These are phyloP conservation scores for Pichia sp. DNA, from an alignment of 1,139 yeast species.

Conservation along the genomic window DNA sequence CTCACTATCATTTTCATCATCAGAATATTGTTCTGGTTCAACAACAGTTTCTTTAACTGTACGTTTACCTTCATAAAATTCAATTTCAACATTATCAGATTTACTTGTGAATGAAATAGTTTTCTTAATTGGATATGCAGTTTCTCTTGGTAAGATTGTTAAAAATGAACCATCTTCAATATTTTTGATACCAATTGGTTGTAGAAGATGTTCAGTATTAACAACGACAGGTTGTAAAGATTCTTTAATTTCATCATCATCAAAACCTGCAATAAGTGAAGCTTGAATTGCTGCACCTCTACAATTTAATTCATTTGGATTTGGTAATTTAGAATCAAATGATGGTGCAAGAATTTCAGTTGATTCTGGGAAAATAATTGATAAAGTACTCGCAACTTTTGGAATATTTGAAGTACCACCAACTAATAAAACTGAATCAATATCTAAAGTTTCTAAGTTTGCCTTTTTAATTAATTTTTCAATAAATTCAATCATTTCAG, in stretches of 20 bases:
- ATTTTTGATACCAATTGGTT: conserved; percentile 81
- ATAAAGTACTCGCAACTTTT: conserved; percentile 73
- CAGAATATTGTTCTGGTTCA: conserved; percentile 49
- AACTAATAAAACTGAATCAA: conserved; percentile 84
- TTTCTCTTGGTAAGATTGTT: conserved; percentile 72
- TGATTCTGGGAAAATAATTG: conserved; percentile 71
- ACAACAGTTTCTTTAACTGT: conserved; percentile 70
- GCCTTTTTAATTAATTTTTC: conserved; percentile 76
- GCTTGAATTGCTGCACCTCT: conserved; percentile 99
- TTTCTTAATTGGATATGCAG: conserved; percentile 89
- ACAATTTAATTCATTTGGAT: conserved; percentile 85
- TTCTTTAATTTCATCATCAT: conserved; percentile 79
- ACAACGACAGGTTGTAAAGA: conserved; percentile 80
- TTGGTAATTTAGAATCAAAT: conserved; percentile 64
- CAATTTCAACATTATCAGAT: conserved; percentile 58
- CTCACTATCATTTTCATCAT: conserved; percentile 38
- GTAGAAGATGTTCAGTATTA: conserved; percentile 79
- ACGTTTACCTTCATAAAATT: conserved; percentile 80
- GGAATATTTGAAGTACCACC: conserved; percentile 96
- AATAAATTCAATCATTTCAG: conserved; percentile 70
- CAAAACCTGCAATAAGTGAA: conserved; percentile 74
- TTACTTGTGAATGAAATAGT: conserved; percentile 60
- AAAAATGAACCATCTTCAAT: conserved; percentile 60
- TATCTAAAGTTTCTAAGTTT: conserved; percentile 73
- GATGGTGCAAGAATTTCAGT: conserved; percentile 76